Percentiles rank a stretch among this genome's conserved stretches.
Conservation (phyloP, 192 early-diverging fungal species). For the Coemansia sp. region DNA sequence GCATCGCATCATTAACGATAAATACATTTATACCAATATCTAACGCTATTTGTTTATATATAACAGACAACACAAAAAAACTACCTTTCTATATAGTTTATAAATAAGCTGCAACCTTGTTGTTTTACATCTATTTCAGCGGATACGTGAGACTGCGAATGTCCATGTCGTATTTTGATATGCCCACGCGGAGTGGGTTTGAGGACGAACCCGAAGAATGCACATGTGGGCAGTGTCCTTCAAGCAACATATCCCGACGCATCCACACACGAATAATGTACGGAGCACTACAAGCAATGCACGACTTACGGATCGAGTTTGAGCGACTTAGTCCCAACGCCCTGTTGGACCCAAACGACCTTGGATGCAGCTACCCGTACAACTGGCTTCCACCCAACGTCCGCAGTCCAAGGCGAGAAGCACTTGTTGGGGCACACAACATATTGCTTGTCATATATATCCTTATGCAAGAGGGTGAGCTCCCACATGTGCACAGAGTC, state of each 20-base stretch:
- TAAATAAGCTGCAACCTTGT: not conserved
- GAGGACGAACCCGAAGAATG: slow-evolving; percentile 11
- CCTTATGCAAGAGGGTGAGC: slow-evolving; percentile 33
- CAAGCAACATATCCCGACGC: slow-evolving; percentile 25
- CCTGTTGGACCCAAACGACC: slow-evolving; percentile 15
- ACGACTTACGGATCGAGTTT: slow-evolving; percentile 27
- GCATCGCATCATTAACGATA: not conserved
- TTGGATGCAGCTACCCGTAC: slow-evolving; percentile 37
- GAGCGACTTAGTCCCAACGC: slow-evolving; percentile 19
- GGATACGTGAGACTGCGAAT: not conserved
- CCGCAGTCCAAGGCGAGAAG: slow-evolving; percentile 23
- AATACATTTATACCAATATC: not conserved
- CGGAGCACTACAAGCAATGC: slow-evolving; percentile 45
- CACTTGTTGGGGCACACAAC: slow-evolving; percentile 41
- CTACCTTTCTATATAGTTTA: not conserved
- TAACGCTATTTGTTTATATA: not conserved
- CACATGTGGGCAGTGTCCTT: slow-evolving; percentile 38
- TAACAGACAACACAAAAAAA: not conserved
- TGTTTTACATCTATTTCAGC: not conserved
- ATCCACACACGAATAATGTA: slow-evolving; percentile 34
- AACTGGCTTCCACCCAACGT: slow-evolving; percentile 43
- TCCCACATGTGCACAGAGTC: slow-evolving; percentile 24
- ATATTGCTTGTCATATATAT: slow-evolving; percentile 46
- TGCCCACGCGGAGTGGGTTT: not conserved
- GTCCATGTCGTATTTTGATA: slow-evolving; percentile 18